phyloP scores from a whole-genome alignment of 169 alveolate species.

The Plasmodium inui region DNA sequence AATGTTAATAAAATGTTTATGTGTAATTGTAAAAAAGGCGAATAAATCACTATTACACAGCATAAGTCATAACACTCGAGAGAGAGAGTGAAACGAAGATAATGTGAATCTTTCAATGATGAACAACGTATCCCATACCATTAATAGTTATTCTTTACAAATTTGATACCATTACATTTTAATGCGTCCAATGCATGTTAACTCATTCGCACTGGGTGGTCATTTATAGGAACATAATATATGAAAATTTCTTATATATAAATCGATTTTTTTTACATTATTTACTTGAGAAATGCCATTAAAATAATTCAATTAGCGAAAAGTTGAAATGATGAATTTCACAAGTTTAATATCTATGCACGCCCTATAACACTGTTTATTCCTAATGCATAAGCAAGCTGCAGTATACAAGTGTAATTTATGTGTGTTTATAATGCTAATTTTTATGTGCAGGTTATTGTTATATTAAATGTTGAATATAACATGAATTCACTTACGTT shows the following conservation, averaged over 20 bases:
- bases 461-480: background rate
- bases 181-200: background rate
- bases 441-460: background rate
- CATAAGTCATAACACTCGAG: background rate
- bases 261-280: background rate
- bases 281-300: background rate
- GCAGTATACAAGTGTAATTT: background rate
- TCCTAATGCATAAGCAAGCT: background rate
- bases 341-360: background rate
- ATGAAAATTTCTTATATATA: background rate
- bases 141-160: background rate
- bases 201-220: background rate
- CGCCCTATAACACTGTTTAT: background rate
- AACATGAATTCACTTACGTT: background rate
- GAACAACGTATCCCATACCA: background rate
- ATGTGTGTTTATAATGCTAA: background rate
- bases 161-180: background rate
- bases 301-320: background rate
- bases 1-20: background rate
- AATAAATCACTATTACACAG: background rate
- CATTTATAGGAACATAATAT: background rate
- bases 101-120: background rate
- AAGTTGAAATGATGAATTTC: background rate
- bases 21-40: background rate
- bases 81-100: background rate